phyloP scores from a whole-genome alignment of 305 asterid genomes.

The Fraxinus sp. region DNA sequence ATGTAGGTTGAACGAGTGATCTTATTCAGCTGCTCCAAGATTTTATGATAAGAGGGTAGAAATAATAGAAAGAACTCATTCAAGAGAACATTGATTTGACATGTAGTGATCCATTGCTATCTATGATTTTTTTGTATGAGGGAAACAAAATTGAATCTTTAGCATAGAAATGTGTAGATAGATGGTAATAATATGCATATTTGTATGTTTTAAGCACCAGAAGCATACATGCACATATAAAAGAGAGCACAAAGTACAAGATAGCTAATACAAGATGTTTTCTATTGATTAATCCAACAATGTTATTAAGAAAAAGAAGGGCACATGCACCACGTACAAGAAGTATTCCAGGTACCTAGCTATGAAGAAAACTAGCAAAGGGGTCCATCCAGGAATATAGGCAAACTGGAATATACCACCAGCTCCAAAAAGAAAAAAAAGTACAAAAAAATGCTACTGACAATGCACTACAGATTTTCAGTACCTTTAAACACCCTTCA shows the following conservation, averaged over 20 bases:
- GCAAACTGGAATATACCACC: neutral
- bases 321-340: neutral
- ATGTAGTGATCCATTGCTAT: neutral
- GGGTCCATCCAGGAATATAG: neutral
- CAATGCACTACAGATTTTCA: neutral
- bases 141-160: neutral
- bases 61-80: neutral
- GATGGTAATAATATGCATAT: neutral
- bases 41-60: neutral
- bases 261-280: neutral
- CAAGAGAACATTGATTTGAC: neutral
- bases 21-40: neutral
- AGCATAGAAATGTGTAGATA: neutral
- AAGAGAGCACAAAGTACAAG: neutral
- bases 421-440: neutral
- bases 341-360: neutral
- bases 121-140: neutral
- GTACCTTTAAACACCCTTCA: neutral
- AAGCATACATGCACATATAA: neutral
- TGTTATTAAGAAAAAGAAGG: neutral
- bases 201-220: neutral
- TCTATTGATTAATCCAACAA: neutral
- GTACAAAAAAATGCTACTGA: neutral
- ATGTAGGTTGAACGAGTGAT: neutral
- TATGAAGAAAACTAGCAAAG: neutral